Evolutionary conservation across 805 yeast species (phyloP), one percentile per base, ranked within the genome.

Genomic region (Zygoascus flipseniorum): DNA sequence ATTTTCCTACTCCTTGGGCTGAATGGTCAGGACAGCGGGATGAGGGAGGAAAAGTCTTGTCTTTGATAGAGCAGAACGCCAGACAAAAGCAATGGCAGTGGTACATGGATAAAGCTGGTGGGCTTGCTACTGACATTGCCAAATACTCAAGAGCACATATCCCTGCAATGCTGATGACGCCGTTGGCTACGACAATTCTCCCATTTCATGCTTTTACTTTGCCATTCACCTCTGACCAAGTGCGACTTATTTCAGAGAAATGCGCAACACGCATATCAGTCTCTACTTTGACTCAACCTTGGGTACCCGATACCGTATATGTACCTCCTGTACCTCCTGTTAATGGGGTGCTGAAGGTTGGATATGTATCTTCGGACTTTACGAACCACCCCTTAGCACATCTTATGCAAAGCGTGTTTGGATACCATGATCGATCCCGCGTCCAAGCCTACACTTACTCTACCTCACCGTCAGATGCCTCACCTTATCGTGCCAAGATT

Each of bases 201-300:
- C 70, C 70, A 8, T 67, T 67, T 50, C 70, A 66, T 42, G 64
- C 70, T 1, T 67, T 67, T 47, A 65, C 69, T 5, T 54, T 66
- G 1, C 70, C 70, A 0, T 56, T 66, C 19, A 51, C 55, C 18
- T 43, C 62, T 0, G 26, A 46, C 1, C 65, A 65, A 48, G 60
- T 65, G 11, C 52, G 60, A 8, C 55, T 59, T 14, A 63, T 66
- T 9, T 58, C 62, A 8, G 64, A 63, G 41, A 51, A 58, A 16
- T 56, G 64, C 6, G 66, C 69, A 1, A 51, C 61, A 14, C 55
- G 66, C 28, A 60, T 62, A 8, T 58, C 68, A 6, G 60, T 60
- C 37, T 45, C 60, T 5, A 52, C 63, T 1, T 49, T 57, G 37
- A 54, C 58, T 3, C 65, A 60, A 44, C 47, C 58, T 1, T 67